phyloP scores from a whole-genome alignment of 2,329 filamentous ascomycete species.

The Aspergillus sp. region DNA sequence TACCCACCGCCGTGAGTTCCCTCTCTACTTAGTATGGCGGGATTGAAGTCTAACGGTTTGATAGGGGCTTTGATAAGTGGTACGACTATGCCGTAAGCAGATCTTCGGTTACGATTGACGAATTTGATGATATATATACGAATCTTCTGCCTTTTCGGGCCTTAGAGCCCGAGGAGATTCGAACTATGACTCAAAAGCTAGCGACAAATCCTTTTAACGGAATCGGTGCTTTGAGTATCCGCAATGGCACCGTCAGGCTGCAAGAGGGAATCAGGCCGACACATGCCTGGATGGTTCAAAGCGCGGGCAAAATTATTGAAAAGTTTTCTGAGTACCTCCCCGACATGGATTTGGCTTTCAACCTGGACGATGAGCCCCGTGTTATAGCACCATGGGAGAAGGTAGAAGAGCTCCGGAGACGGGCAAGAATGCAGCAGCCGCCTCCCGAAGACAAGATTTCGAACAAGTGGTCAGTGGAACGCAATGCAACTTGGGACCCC shows the following conservation, averaged over 20 bases:
- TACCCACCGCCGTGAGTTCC: constrained; percentile 54
- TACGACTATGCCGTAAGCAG: constrained; percentile 55
- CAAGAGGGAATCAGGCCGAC: constrained; percentile 54
- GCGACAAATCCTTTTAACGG: constrained; percentile 56
- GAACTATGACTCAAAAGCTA: constrained; percentile 53
- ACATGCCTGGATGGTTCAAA: constrained; percentile 60
- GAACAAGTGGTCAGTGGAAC: constrained; percentile 38
- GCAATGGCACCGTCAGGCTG: constrained; percentile 52
- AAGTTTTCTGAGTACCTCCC: constrained; percentile 56
- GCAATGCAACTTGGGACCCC: constrained; percentile 39
- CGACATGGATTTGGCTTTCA: constrained; percentile 64
- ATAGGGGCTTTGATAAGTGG: constrained; percentile 59
- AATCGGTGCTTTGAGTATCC: constrained; percentile 57
- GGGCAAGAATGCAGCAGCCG: constrained; percentile 22
- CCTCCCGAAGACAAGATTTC: constrained; percentile 23
- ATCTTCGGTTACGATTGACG: constrained; percentile 57
- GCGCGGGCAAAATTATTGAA: constrained; percentile 54
- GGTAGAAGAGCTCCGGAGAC: constrained; percentile 37
- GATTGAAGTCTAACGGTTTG: constrained; percentile 8
- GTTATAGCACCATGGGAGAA: constrained; percentile 55
- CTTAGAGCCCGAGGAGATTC: constrained; percentile 51
- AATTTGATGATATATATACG: constrained; percentile 59
- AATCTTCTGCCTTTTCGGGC: constrained; percentile 59
- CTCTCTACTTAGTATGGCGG: not conserved
- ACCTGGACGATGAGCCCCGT: constrained; percentile 61